Percentiles rank a stretch among this genome's conserved stretches.
phyloP scores from a whole-genome alignment of 768 basidiomycete genomes.

The Tulasnella sp. region DNA sequence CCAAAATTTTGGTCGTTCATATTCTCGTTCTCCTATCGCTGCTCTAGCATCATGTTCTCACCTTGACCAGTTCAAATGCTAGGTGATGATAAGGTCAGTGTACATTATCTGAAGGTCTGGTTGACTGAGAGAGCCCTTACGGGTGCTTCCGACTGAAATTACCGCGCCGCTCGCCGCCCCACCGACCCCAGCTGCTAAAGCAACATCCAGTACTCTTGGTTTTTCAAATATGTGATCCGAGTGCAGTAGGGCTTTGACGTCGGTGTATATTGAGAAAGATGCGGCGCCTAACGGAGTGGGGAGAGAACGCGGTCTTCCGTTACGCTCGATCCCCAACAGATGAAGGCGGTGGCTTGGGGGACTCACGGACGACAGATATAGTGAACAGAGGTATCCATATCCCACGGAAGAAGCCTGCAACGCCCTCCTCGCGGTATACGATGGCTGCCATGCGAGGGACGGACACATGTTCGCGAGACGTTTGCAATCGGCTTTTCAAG shows the following conservation, averaged over 20 bases:
- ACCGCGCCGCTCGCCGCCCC: conserved; percentile 84
- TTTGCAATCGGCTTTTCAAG: conserved; percentile 88
- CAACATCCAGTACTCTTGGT: conserved; percentile 57
- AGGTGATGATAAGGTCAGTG: neutral
- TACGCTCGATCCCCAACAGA: neutral
- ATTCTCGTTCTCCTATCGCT: neutral
- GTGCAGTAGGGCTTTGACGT: conserved; percentile 67
- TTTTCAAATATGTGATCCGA: conserved; percentile 51
- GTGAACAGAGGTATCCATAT: conserved; percentile 89
- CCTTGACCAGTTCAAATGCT: conserved; percentile 96
- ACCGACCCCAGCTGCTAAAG: conserved; percentile 68
- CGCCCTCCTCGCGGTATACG: conserved; percentile 32
- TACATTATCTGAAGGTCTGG: neutral
- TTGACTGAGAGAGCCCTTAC: conserved; percentile 42
- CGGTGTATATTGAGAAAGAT: conserved; percentile 84
- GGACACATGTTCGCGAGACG: conserved; percentile 64
- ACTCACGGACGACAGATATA: conserved; percentile 92
- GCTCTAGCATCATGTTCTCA: conserved; percentile 29
- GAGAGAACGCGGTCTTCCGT: neutral
- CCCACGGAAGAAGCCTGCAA: conserved; percentile 80
- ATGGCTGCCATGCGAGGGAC: conserved; percentile 47
- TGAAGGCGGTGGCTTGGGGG: neutral
- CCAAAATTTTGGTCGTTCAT: neutral
- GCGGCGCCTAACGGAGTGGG: conserved; percentile 54
- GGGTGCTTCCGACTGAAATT: conserved; percentile 83